Evolutionary conservation across 2,329 filamentous ascomycete genomes (phyloP), one percentile per base, ranked within the genome.

Genomic region (Ophiosphaerella korrae): DNA sequence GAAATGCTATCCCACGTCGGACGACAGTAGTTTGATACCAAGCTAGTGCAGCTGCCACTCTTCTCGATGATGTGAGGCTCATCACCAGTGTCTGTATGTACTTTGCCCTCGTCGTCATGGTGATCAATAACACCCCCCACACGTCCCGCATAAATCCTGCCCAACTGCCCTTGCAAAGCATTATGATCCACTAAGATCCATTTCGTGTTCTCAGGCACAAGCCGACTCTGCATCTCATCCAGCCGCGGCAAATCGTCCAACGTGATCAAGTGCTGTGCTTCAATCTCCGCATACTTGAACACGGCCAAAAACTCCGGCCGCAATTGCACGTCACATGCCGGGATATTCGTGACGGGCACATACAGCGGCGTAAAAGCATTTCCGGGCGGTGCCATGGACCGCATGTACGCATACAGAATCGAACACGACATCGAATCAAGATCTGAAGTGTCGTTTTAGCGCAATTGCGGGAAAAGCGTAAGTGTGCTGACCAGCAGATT

Each of bases 111-210:
- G 55, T 94, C 89, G 0, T 83, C 85, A 68, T 94, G 90, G 73
- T 94, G 90, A 72, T 94, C 90, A 46, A 94, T 82, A 57, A 87
- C 87, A 3, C 87, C 88, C 4, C 79, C 74, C 0, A 92, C 81
- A 7, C 77, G 75, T 3, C 66, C 53, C 0, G 75, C 74, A 64
- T 84, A 89, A 13, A 77, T 71, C 33, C 69, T 73, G 13, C 79
- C 82, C 13, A 93, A 75, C 12, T 74, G 63, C 0, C 88, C 88
- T 5, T 87, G 87, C 41, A 90, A 77, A 1, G 78, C 80, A 67
- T 94, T 94, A 77, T 94, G 90, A 74, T 94, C 90, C 3, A 94
- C 88, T 1, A 94, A 77, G 14, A 90, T 74, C 88, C 88, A 92
- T 42, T 77, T 78, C 1, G 88, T 87, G 40, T 84, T 81, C 23